A percentile compares a stretch with the other conserved stretches of the same genome.
phyloP scores from a whole-genome alignment of 2,329 filamentous ascomycete species.

The Epicoccum nigrum region DNA sequence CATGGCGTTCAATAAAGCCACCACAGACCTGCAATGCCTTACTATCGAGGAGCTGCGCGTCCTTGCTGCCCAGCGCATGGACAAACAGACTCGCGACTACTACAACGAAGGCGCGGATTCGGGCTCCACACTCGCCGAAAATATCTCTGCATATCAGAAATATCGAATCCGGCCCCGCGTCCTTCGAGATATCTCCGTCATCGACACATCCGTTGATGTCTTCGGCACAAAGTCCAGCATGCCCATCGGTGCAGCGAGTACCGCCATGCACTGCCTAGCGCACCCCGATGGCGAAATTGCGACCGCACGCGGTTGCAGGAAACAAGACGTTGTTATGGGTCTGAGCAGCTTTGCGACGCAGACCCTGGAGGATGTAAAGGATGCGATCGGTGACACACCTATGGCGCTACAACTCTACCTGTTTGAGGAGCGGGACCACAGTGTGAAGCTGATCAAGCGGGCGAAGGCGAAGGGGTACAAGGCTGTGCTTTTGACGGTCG shows the following conservation, averaged over 20 bases:
- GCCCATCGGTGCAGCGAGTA: constrained; percentile 52
- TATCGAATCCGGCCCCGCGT: constrained; percentile 45
- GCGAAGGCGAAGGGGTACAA: constrained; percentile 35
- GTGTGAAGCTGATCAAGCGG: constrained; percentile 27
- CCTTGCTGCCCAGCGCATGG: constrained; percentile 36
- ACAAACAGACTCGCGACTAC: constrained; percentile 40
- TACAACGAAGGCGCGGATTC: constrained; percentile 37
- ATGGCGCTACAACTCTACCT: constrained; percentile 53
- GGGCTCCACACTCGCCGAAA: constrained; percentile 33
- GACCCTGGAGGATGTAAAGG: constrained; percentile 54
- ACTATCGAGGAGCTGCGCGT: constrained; percentile 36
- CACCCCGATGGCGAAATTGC: constrained; percentile 53
- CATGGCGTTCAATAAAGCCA: constrained; percentile 25
- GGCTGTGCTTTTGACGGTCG: constrained; percentile 34
- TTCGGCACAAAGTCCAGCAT: constrained; percentile 35
- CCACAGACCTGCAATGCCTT: constrained; percentile 34
- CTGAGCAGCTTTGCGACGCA: constrained; percentile 50
- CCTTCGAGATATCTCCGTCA: constrained; percentile 47
- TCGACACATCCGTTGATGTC: constrained; percentile 44
- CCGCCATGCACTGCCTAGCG: constrained; percentile 52
- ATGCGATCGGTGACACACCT: constrained; percentile 48
- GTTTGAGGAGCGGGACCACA: constrained; percentile 36
- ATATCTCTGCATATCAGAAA: constrained; percentile 37
- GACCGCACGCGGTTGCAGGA: constrained; percentile 49
- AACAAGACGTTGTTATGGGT: constrained; percentile 46